phyloP scores from a whole-genome alignment of 2,329 filamentous ascomycete species.

The Alternaria metachromatica region DNA sequence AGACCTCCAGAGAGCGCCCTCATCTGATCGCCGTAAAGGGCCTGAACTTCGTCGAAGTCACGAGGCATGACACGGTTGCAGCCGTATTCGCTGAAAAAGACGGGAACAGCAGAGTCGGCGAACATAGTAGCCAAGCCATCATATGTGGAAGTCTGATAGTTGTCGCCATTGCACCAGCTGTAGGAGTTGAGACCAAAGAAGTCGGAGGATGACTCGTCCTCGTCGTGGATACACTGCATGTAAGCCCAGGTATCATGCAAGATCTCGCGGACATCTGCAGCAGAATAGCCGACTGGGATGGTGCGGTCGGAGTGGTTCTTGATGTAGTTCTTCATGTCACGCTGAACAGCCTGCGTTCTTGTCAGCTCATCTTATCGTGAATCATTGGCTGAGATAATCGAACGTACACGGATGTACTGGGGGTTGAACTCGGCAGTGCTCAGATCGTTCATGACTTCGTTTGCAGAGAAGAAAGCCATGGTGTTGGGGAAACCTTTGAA shows the following conservation, averaged over 20 bases:
- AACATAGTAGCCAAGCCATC: conserved; percentile 70
- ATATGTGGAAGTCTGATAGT: conserved; percentile 66
- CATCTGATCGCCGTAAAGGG: conserved; percentile 77
- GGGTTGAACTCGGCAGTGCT: conserved; percentile 59
- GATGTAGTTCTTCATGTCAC: conserved; percentile 74
- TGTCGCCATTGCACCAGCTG: conserved; percentile 74
- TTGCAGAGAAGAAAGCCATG: conserved; percentile 71
- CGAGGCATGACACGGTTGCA: conserved; percentile 72
- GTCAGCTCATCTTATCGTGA: background rate
- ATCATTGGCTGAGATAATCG: no score
- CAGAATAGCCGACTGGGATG: conserved; percentile 73
- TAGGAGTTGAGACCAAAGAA: conserved; percentile 80
- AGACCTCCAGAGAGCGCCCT: conserved; percentile 76
- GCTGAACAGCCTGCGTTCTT: conserved; percentile 60
- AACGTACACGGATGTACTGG: conserved; percentile 61
- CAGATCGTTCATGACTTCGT: conserved; percentile 71
- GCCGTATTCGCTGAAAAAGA: conserved; percentile 85
- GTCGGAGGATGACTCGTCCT: conserved; percentile 70
- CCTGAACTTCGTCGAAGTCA: conserved; percentile 75
- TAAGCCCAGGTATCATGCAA: conserved; percentile 79
- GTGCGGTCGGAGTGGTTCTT: conserved; percentile 61
- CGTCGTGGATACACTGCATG: conserved; percentile 67
- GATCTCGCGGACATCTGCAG: conserved; percentile 76
- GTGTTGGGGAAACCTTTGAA: conserved; percentile 72
- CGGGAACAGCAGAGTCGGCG: conserved; percentile 68